Percentiles rank a stretch among this genome's conserved stretches.
phyloP scores from a whole-genome alignment of 306 rosid genomes.

The Canavalia ensiformis region DNA sequence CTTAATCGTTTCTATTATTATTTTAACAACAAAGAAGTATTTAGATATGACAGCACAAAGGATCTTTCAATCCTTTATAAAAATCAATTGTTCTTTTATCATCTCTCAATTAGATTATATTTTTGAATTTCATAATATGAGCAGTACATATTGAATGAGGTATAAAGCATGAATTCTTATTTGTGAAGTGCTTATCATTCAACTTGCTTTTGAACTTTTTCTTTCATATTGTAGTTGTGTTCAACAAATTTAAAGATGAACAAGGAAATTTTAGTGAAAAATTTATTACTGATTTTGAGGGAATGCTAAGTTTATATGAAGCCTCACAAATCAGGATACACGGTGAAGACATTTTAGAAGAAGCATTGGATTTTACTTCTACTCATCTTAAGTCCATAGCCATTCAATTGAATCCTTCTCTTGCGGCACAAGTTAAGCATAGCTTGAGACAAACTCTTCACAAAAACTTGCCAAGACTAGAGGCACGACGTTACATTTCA shows the following conservation, averaged over 20 bases:
- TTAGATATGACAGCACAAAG: too few species aligned
- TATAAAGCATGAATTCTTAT: too few species aligned
- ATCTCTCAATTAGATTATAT: too few species aligned
- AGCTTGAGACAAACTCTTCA: conserved; percentile 41
- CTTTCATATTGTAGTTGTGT: conserved; percentile 42
- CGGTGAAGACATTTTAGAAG: conserved; percentile 62
- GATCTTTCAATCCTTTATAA: too few species aligned
- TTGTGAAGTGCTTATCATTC: too few species aligned
- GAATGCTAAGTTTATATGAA: conserved; percentile 63
- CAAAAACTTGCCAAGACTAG: conserved; percentile 43
- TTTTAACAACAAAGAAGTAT: too few species aligned
- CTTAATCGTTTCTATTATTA: too few species aligned
- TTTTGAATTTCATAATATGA: too few species aligned
- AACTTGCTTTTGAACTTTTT: too few species aligned
- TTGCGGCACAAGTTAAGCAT: conserved; percentile 35
- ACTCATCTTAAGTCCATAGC: conserved; percentile 40
- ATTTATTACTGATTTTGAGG: conserved; percentile 29
- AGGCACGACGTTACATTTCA: conserved; percentile 35
- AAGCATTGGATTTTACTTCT: conserved; percentile 58
- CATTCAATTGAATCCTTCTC: not conserved
- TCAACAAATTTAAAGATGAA: conserved; percentile 52
- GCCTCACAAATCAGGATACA: conserved; percentile 53
- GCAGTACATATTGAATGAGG: too few species aligned
- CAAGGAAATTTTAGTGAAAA: conserved; percentile 32
- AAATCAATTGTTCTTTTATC: too few species aligned